A percentile compares a stretch with the other conserved stretches of the same genome.
These are phyloP conservation scores for Corrigiola litoralis DNA, from an alignment of 179 eudicot species.

Conservation along the genomic window DNA sequence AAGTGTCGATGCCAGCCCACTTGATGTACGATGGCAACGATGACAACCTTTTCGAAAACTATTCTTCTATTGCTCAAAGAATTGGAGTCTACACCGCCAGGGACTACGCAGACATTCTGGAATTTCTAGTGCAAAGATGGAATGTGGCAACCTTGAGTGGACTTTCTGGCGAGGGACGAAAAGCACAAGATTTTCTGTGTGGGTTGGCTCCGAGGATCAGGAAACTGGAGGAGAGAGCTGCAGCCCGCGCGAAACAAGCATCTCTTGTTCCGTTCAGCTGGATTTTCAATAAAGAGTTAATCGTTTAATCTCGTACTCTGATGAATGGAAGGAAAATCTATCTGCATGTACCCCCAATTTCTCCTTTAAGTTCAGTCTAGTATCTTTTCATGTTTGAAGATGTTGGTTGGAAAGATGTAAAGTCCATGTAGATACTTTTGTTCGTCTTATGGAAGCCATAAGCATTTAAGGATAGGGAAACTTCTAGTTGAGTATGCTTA, in stretches of 20 bases:
- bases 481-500: conserved; percentile 16
- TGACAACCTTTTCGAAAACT: conserved; percentile 41
- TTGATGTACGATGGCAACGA: conserved; percentile 46
- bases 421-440: conserved; percentile 27
- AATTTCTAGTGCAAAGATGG: conserved; percentile 43
- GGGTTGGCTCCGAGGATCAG: conserved; percentile 46
- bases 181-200: conserved; percentile 42
- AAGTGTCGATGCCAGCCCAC: conserved; percentile 44
- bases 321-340: neutral
- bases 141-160: conserved; percentile 31
- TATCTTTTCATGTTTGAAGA: conserved; percentile 15
- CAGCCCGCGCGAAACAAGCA: conserved; percentile 34
- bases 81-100: conserved; percentile 47
- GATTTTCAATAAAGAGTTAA: conserved; percentile 35
- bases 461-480: conserved; percentile 9
- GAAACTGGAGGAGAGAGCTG: conserved; percentile 46
- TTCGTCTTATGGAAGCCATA: conserved; percentile 8
- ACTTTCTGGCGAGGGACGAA: conserved; percentile 38
- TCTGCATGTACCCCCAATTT: neutral
- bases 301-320: conserved; percentile 8
- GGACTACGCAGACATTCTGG: conserved; percentile 47
- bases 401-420: conserved; percentile 16
- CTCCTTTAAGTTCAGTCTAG: conserved; percentile 1
- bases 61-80: conserved; percentile 41
- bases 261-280: conserved; percentile 44